Conservation (phyloP, 1,284 basidiomycete species). For the Sparassis latifolia region DNA sequence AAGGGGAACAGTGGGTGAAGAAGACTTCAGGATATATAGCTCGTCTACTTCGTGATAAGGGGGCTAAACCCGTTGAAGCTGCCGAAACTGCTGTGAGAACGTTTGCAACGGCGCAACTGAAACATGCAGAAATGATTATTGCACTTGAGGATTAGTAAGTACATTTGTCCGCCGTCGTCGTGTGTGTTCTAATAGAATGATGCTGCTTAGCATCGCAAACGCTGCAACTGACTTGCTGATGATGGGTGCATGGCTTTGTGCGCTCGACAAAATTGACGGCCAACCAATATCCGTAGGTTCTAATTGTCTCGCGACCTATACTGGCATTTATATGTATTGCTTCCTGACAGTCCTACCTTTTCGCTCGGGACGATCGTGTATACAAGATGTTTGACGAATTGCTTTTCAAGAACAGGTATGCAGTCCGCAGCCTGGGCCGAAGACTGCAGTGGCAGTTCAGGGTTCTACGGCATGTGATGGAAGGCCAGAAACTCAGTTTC, state of each 20-base stretch:
- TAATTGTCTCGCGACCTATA: neutral
- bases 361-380: slow-evolving; percentile 75
- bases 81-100: slow-evolving; percentile 62
- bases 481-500: slow-evolving; percentile 58
- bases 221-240: slow-evolving; percentile 71
- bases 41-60: slow-evolving; percentile 49
- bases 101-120: slow-evolving; percentile 73
- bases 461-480: slow-evolving; percentile 52
- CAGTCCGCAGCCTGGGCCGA: slow-evolving; percentile 43
- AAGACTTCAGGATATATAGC: slow-evolving; percentile 40
- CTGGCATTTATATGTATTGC: slow-evolving; percentile 5
- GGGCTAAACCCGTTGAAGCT: slow-evolving; percentile 58
- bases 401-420: slow-evolving; percentile 44
- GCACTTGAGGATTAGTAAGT: slow-evolving; percentile 78
- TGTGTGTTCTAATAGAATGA: neutral
- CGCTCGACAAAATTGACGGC: slow-evolving; percentile 42
- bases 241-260: slow-evolving; percentile 67
- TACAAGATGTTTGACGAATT: slow-evolving; percentile 64
- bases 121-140: slow-evolving; percentile 69
- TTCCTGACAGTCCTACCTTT: slow-evolving; percentile 57
- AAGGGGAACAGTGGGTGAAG: slow-evolving; percentile 74
- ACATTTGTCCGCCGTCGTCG: neutral
- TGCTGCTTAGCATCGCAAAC: slow-evolving; percentile 57
- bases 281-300: slow-evolving; percentile 55
- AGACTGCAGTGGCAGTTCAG: slow-evolving; percentile 68